phyloP scores from a whole-genome alignment of 1,284 basidiomycete genomes.

The Polyporus tsugae region DNA sequence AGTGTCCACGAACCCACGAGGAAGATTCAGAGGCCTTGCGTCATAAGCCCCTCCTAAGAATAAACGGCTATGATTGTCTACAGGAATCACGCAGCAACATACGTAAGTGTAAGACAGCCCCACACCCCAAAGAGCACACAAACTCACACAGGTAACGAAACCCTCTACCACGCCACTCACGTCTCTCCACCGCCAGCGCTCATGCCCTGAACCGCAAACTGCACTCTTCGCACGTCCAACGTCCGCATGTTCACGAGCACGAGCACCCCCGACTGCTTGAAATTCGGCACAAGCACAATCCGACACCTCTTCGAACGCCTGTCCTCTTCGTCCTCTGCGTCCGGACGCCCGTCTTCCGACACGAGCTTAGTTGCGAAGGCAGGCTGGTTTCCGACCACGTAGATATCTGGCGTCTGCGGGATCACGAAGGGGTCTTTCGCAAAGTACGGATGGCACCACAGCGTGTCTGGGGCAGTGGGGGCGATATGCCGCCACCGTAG shows the following conservation, averaged over 20 bases:
- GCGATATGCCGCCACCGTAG: conserved; percentile 96
- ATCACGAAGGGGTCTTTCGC: conserved; percentile 92
- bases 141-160: conserved; percentile 9
- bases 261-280: conserved; percentile 71
- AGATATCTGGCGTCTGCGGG: conserved; percentile 85
- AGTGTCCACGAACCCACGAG: background rate
- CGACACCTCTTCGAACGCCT: conserved; percentile 62
- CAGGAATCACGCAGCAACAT: conserved; percentile 2
- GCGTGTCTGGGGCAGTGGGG: conserved; percentile 97
- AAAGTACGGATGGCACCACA: conserved; percentile 98
- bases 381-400: conserved; percentile 94
- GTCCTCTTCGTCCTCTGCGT: conserved; percentile 26
- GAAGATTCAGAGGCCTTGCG: background rate
- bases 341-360: conserved; percentile 44
- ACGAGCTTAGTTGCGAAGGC: conserved; percentile 81
- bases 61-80: background rate
- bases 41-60: background rate
- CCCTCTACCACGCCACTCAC: conserved; percentile 9
- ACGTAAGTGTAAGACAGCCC: background rate
- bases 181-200: conserved; percentile 33
- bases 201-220: conserved; percentile 46
- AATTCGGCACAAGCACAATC: conserved; percentile 86
- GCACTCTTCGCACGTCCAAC: conserved; percentile 54
- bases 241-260: conserved; percentile 69
- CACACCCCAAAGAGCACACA: background rate